phyloP scores from a whole-genome alignment of 257 asterid genomes.

The Plantago ovata region DNA sequence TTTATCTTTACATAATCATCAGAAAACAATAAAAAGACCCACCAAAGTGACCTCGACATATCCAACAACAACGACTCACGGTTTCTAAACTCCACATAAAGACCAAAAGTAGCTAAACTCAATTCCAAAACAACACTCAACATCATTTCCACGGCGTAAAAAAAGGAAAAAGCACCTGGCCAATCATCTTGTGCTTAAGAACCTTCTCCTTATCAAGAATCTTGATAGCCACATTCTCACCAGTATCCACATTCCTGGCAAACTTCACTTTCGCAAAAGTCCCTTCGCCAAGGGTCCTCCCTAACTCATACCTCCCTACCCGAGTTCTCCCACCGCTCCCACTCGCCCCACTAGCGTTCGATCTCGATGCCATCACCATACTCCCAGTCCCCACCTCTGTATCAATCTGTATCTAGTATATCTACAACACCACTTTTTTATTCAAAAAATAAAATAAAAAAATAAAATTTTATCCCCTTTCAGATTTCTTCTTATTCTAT shows the following conservation, averaged over 20 bases:
- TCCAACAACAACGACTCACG: not conserved
- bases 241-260: conserved; percentile 75
- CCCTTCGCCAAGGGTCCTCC: conserved; percentile 91
- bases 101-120: not conserved
- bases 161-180: conserved; percentile 50
- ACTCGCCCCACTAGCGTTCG: conserved; percentile 36
- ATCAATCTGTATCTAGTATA: conserved; percentile 8
- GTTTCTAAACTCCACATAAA: not conserved
- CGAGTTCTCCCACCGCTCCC: conserved; percentile 53
- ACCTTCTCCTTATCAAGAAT: conserved; percentile 91
- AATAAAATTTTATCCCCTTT: conserved; percentile 9
- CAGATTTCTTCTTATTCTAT: conserved; percentile 18
- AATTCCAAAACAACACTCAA: not conserved
- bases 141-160: not conserved
- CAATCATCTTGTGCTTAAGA: conserved; percentile 87
- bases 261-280: conserved; percentile 91
- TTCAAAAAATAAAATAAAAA: conserved; percentile 7
- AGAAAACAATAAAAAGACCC: not conserved
- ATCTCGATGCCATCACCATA: conserved; percentile 58
- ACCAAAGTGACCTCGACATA: not conserved
- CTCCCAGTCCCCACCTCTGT: not conserved
- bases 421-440: too few relatives aligned
- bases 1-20: not conserved
- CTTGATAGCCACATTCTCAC: conserved; percentile 87
- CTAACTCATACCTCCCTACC: conserved; percentile 87